A percentile compares a stretch with the other conserved stretches of the same genome.
phyloP scores from a whole-genome alignment of 768 basidiomycete genomes.

The Lactifluus echinatus region DNA sequence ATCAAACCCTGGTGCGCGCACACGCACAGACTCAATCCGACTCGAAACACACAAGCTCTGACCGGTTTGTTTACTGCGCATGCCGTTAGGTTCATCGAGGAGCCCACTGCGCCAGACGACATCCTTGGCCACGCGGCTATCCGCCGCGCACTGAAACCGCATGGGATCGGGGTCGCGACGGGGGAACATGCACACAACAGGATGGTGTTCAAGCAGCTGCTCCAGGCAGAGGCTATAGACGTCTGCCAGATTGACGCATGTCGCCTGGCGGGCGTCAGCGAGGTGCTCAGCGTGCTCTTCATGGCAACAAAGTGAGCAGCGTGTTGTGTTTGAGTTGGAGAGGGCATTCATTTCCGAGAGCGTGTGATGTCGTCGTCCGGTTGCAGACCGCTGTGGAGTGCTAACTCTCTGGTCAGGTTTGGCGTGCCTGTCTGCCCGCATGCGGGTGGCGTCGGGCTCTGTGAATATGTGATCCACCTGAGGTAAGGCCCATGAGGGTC shows the following conservation, averaged over 20 bases:
- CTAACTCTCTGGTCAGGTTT: conserved; percentile 38
- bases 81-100: conserved; percentile 74
- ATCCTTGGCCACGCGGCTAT: conserved; percentile 78
- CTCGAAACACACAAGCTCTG: neutral
- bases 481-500: conserved; percentile 38
- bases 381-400: neutral
- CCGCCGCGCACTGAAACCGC: conserved; percentile 64
- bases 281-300: conserved; percentile 81
- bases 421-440: conserved; percentile 87
- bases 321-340: no score
- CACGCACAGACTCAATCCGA: conserved; percentile 25
- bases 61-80: conserved; percentile 23
- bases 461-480: conserved; percentile 84
- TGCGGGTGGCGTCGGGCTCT: conserved; percentile 89
- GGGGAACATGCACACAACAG: conserved; percentile 94
- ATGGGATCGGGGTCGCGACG: conserved; percentile 85
- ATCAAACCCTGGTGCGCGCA: conserved; percentile 83
- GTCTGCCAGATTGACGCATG: conserved; percentile 95
- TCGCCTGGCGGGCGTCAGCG: conserved; percentile 86
- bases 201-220: conserved; percentile 91
- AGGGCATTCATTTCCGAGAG: neutral
- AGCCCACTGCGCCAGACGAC: conserved; percentile 89
- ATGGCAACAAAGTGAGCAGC: conserved; percentile 72
- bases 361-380: neutral
- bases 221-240: conserved; percentile 88